Percentiles rank a stretch among this genome's conserved stretches.
Evolutionary conservation across 257 asterid species (phyloP).

Genomic region (Solanum pimpinellifolium): DNA sequence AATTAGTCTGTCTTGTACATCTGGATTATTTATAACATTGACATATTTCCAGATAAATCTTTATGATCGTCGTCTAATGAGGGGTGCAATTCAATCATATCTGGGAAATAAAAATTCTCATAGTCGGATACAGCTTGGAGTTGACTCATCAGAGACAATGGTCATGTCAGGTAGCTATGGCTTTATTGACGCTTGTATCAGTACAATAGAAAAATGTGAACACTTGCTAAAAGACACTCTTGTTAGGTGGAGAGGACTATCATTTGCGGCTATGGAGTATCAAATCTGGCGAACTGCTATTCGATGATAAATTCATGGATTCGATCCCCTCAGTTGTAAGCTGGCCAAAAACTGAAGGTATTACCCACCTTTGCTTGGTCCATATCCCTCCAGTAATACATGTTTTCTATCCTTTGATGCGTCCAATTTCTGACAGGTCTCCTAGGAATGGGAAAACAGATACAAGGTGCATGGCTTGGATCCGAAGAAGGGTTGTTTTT

Average conservation of each 20-base stretch:
- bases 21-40: background rate
- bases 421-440: background rate
- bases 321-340: conserved; percentile 60
- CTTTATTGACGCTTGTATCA: background rate
- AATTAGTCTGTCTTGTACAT: background rate
- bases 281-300: conserved; percentile 73
- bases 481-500: conserved; percentile 53
- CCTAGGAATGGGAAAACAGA: conserved; percentile 4
- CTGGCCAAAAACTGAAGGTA: conserved; percentile 59
- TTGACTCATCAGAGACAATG: conserved; percentile 75
- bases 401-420: background rate
- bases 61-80: conserved; percentile 67
- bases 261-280: conserved; percentile 73
- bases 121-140: conserved; percentile 65
- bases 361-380: background rate
- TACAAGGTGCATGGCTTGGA: conserved; percentile 55
- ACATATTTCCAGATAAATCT: conserved; percentile 58
- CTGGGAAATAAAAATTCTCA: conserved; percentile 76
- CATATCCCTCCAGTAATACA: background rate
- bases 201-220: background rate
- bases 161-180: conserved; percentile 54
- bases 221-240: background rate
- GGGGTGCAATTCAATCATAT: conserved; percentile 73
- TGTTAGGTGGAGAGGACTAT: conserved; percentile 87
- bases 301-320: conserved; percentile 42